These are phyloP conservation scores for Lolium multiflorum DNA, from an alignment of 176 grass and related monocot genomes.

Conservation along the genomic window DNA sequence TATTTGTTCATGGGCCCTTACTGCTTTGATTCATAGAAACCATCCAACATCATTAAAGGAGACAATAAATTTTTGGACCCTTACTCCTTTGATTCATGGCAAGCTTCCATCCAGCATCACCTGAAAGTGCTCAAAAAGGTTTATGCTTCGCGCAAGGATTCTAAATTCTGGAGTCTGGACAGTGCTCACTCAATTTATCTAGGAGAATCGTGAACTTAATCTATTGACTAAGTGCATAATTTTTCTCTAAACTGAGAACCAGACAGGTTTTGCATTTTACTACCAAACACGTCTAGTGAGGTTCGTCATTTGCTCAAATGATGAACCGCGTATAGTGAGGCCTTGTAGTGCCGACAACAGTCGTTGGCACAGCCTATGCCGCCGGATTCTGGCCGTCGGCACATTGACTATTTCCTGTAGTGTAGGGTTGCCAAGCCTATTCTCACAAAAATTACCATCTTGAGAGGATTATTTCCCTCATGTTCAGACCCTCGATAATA, in stretches of 20 bases:
- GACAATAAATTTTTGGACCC: slow-evolving; percentile 38
- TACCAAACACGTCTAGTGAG: neutral
- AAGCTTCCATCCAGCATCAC: slow-evolving; percentile 21
- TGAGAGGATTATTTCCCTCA: too few relatives aligned
- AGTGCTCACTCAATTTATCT: neutral
- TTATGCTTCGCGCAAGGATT: neutral
- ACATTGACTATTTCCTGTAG: too few relatives aligned
- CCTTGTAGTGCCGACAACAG: too few relatives aligned
- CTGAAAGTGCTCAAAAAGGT: slow-evolving; percentile 1
- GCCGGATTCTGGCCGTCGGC: too few relatives aligned
- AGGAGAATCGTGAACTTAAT: neutral
- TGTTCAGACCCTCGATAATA: too few relatives aligned
- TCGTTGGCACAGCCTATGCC: too few relatives aligned
- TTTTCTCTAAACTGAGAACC: neutral
- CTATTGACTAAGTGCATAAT: too few relatives aligned
- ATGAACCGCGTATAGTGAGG: too few relatives aligned
- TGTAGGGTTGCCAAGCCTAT: too few relatives aligned
- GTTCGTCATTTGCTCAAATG: too few relatives aligned
- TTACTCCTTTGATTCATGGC: slow-evolving; percentile 43
- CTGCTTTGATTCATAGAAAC: slow-evolving; percentile 14
- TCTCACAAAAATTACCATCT: too few relatives aligned
- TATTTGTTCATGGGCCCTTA: neutral
- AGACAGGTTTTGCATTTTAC: neutral
- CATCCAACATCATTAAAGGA: neutral
- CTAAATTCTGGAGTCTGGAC: neutral